phyloP scores from a whole-genome alignment of 2,329 filamentous ascomycete species.

The Pseudofabraea citricarpa region DNA sequence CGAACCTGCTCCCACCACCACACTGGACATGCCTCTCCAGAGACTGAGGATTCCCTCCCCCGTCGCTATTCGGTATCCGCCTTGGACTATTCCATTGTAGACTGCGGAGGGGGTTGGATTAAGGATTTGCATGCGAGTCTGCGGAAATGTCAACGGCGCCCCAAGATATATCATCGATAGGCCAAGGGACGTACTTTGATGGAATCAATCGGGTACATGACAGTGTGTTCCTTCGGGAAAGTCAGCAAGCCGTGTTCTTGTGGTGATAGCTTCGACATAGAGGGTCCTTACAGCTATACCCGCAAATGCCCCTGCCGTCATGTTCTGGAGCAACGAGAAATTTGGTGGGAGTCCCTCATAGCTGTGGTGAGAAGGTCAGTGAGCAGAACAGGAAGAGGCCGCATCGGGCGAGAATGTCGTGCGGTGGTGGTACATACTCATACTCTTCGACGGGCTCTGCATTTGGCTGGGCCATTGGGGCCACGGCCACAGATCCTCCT shows the following conservation, averaged over 20 bases:
- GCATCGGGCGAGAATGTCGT: slow-evolving; percentile 5
- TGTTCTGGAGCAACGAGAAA: slow-evolving; percentile 90
- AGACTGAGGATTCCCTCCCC: slow-evolving; percentile 86
- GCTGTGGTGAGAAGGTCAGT: slow-evolving; percentile 33
- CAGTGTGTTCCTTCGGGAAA: slow-evolving; percentile 76
- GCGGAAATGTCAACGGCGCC: slow-evolving; percentile 14
- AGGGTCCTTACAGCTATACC: slow-evolving; percentile 41
- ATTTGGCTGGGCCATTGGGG: slow-evolving; percentile 65
- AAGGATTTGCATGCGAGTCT: slow-evolving; percentile 98
- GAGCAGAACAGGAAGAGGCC: neutral
- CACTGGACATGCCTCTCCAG: slow-evolving; percentile 95
- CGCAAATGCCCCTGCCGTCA: slow-evolving; percentile 93
- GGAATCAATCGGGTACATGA: slow-evolving; percentile 98
- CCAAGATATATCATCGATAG: slow-evolving; percentile 5
- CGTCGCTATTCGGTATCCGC: slow-evolving; percentile 85
- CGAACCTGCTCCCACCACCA: slow-evolving; percentile 89
- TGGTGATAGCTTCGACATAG: slow-evolving; percentile 2
- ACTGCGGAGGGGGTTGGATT: slow-evolving; percentile 76
- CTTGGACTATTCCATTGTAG: slow-evolving; percentile 87
- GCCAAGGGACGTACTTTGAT: slow-evolving; percentile 67
- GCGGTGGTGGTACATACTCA: slow-evolving; percentile 46
- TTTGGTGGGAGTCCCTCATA: slow-evolving; percentile 94
- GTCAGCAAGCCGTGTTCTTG: slow-evolving; percentile 19
- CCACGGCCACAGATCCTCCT: slow-evolving; percentile 62
- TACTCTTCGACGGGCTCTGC: slow-evolving; percentile 61